These are phyloP conservation scores for Hordeum pubiflorum DNA, from an alignment of 202 grass and related monocot genomes.

Conservation along the genomic window DNA sequence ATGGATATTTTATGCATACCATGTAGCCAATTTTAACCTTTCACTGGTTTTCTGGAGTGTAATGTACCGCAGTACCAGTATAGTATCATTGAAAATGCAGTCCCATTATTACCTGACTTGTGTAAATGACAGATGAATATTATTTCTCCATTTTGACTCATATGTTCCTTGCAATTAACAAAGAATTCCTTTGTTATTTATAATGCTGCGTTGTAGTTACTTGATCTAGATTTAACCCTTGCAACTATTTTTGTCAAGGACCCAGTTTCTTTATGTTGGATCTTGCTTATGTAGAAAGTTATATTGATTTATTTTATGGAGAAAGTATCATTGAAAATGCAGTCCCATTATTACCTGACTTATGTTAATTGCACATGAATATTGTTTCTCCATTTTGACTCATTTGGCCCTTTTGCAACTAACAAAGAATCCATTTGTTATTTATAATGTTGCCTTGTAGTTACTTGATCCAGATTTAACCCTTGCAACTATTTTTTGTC, in stretches of 20 bases:
- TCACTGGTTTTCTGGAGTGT: constrained; percentile 3
- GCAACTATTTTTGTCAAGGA: not conserved
- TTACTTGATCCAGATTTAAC: constrained; percentile 20
- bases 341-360: no score
- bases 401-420: not conserved
- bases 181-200: not conserved
- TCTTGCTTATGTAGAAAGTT: not conserved
- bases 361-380: not conserved
- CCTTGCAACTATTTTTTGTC: not conserved
- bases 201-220: not conserved
- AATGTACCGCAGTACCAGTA: not conserved
- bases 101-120: not conserved
- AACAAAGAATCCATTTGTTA: not conserved
- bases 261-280: not conserved
- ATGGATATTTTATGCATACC: not conserved
- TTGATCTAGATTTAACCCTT: constrained; percentile 17
- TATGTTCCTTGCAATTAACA: not conserved
- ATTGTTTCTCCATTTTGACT: constrained; percentile 17
- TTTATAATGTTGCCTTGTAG: not conserved
- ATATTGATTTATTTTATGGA: constrained; percentile 16
- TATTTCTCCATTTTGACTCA: constrained; percentile 16
- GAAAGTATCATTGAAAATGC: constrained; percentile 15
- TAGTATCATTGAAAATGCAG: not conserved
- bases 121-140: constrained; percentile 1
- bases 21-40: not conserved